Base-by-base conservation (phyloP, 2,329 filamentous ascomycete species). In the Sclerotinia trifoliorum region DNA sequence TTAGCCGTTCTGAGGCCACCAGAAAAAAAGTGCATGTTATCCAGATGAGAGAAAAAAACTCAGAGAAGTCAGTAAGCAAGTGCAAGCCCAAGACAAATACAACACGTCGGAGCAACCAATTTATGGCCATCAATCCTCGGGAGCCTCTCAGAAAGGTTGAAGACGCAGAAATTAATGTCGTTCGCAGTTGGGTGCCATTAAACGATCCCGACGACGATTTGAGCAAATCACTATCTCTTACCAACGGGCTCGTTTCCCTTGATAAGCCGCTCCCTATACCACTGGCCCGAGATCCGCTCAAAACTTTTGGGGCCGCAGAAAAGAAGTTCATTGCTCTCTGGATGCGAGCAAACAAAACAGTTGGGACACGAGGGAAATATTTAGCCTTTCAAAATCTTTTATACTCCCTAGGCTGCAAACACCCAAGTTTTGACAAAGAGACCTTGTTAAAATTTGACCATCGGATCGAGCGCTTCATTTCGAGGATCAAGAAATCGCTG, bases 351-450 rank as follows among this genome's bases (percentile, higher is more conserved):
- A 63, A 51, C 21, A 39, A 51, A 5, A 32, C 15, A 51, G 29
- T 49, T n/a, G 48, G 60, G 13, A 19, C 60, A 26, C 60, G 29
- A 13, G 46, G 32, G 8, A 51, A 51, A 2, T n/a, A 51, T n/a
- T 32, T 1, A 39, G 60, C 60, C 8, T 39, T 51, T 24, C 60
- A 51, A 51, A 11, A 19, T 19, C 60, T 63, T 35, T 51, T 51
- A 15, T 26, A 19, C 15, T 26, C n/a, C 21, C 29, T 63, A 51
- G 60, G 60, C 2, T 63, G 60, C 5, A 32, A 51, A 6, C 13
- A 63, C 15, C 60, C 60, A 11, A 63, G 60, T 63, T 63, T 63
- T 10, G 46, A 63, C 48, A 19, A 24, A 8, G n/a, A 52, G 15
- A 39, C n/a, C n/a, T 21, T 51, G 29, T 19, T 11, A 5, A 63